phyloP scores from a whole-genome alignment of 2,329 filamentous ascomycete genomes.

The Aspergillus viridinutans region DNA sequence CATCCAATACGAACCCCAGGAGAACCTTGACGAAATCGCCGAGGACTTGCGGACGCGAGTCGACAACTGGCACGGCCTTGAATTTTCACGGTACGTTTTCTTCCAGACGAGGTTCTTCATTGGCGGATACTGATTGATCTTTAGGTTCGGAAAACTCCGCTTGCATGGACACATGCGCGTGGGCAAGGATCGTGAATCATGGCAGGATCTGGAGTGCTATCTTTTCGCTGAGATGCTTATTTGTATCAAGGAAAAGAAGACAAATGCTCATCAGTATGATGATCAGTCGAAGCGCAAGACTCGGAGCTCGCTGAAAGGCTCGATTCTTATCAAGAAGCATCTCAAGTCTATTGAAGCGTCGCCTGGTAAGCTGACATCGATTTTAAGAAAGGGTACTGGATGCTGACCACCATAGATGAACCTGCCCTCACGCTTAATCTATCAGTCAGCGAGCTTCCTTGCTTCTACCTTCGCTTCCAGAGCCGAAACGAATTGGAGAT shows the following conservation, averaged over 20 bases:
- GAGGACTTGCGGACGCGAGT: constrained; percentile 82
- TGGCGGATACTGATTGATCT: not conserved
- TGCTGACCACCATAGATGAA: constrained; percentile 54
- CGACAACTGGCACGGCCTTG: constrained; percentile 96
- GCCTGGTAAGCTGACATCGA: constrained; percentile 33
- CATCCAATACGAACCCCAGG: constrained; percentile 68
- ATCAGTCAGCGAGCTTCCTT: constrained; percentile 85
- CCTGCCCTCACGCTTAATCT: constrained; percentile 83
- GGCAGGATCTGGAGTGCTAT: constrained; percentile 97
- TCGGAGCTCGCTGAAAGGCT: constrained; percentile 89
- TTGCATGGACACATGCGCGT: constrained; percentile 87
- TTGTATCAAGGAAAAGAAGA: constrained; percentile 96
- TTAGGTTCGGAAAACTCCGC: constrained; percentile 85
- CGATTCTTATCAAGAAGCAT: constrained; percentile 97
- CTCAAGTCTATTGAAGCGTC: constrained; percentile 78
- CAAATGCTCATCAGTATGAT: constrained; percentile 59
- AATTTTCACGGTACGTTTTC: constrained; percentile 67
- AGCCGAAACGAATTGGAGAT: constrained; percentile 74
- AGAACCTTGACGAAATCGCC: constrained; percentile 77
- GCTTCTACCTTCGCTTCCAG: constrained; percentile 88
- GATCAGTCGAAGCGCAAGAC: constrained; percentile 57
- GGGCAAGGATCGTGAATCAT: constrained; percentile 91
- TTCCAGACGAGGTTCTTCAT: not conserved
- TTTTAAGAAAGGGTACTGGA: not conserved
- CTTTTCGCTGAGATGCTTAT: constrained; percentile 99